Evolutionary conservation across 2,329 filamentous ascomycete species (phyloP).

Genomic region (Colletotrichum sp.): DNA sequence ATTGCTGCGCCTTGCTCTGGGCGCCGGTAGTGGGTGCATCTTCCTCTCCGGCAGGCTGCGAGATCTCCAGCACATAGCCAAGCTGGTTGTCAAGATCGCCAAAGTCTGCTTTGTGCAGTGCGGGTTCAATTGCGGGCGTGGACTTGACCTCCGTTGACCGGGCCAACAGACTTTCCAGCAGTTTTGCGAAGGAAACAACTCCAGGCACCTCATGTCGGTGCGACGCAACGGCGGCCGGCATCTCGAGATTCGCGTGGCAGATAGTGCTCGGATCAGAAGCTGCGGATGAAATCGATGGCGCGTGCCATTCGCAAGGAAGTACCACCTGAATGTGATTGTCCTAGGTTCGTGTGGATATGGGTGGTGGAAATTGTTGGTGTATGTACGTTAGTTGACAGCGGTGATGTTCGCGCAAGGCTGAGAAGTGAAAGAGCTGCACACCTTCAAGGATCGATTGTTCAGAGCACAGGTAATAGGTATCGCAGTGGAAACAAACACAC

Average conservation of each 20-base stretch:
- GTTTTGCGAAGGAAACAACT: slow-evolving; percentile 55
- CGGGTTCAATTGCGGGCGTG: slow-evolving; percentile 70
- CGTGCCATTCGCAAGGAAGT: background rate
- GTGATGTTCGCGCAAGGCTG: background rate
- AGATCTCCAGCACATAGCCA: slow-evolving; percentile 33
- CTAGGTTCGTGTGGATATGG: background rate
- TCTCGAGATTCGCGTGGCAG: slow-evolving; percentile 30
- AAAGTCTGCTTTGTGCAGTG: slow-evolving; percentile 73
- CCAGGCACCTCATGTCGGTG: slow-evolving; percentile 54
- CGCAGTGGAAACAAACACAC: background rate
- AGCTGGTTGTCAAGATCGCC: slow-evolving; percentile 52
- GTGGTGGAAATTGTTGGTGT: background rate
- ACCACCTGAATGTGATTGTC: background rate
- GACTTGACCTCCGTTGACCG: slow-evolving; percentile 65
- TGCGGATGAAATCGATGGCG: background rate
- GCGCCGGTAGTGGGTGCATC: slow-evolving; percentile 36
- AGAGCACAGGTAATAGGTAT: background rate
- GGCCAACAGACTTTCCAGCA: slow-evolving; percentile 63
- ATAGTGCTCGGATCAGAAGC: background rate
- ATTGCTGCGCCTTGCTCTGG: slow-evolving; percentile 53
- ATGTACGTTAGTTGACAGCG: background rate
- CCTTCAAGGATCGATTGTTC: background rate
- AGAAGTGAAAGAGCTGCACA: background rate
- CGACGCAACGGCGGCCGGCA: slow-evolving; percentile 52
- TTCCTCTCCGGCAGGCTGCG: slow-evolving; percentile 27